A percentile compares a stretch with the other conserved stretches of the same genome.
Conservation (phyloP, 2,329 filamentous ascomycete genomes). For the Orbilia quercus region DNA sequence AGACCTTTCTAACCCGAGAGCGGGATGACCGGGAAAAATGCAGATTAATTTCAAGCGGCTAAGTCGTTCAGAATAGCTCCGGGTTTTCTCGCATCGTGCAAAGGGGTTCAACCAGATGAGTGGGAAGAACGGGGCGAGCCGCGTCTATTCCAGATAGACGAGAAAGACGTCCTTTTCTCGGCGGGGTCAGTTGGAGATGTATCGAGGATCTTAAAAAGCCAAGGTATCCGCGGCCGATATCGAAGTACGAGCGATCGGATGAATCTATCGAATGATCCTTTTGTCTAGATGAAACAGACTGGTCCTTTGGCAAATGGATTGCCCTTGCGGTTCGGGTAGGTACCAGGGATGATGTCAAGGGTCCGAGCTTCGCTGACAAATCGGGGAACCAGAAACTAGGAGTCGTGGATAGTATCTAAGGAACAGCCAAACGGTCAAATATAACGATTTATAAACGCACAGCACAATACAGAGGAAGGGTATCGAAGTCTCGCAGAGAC, state of each 20-base stretch:
- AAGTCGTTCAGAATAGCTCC: slow-evolving; percentile 19
- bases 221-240: background rate
- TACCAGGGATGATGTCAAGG: slow-evolving; percentile 51
- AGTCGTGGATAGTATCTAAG: no score
- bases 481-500: background rate
- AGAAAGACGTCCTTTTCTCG: background rate
- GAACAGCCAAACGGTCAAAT: no score
- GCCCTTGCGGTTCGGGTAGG: slow-evolving; percentile 22
- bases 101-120: background rate
- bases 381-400: slow-evolving; percentile 8
- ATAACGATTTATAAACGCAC: background rate
- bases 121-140: background rate
- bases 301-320: background rate
- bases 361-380: slow-evolving; percentile 42
- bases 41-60: slow-evolving; percentile 1
- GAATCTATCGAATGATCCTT: background rate
- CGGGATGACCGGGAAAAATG: background rate
- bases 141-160: slow-evolving; percentile 36
- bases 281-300: background rate
- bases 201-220: background rate
- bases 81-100: slow-evolving; percentile 29
- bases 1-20: slow-evolving; percentile 3
- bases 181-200: background rate
- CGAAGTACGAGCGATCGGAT: slow-evolving; percentile 3
- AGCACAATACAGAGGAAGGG: slow-evolving; percentile 1